These are phyloP conservation scores for Teratosphaeria zuluensis DNA, from an alignment of 2,329 filamentous ascomycete species.

Conservation along the genomic window DNA sequence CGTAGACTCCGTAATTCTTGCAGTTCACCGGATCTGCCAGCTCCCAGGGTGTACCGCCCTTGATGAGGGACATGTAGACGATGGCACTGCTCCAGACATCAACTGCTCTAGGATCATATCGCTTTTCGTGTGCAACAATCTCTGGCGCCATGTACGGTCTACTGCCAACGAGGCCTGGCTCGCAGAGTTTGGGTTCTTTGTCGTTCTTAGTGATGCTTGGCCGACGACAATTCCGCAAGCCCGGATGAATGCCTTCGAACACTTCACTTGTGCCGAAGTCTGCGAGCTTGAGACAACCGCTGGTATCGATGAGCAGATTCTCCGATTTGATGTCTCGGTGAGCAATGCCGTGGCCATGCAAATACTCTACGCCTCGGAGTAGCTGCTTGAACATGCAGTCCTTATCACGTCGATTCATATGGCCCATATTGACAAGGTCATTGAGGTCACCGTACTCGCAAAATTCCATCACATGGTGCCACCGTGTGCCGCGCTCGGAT, in stretches of 20 bases:
- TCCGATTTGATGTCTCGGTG: conserved; percentile 88
- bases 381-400: conserved; percentile 86
- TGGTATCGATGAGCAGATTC: conserved; percentile 68
- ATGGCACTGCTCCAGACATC: conserved; percentile 84
- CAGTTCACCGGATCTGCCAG: conserved; percentile 40
- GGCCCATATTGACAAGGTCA: conserved; percentile 58
- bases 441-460: conserved; percentile 76
- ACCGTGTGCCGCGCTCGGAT: conserved; percentile 49
- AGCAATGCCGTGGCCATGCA: conserved; percentile 75
- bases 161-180: conserved; percentile 74
- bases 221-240: conserved; percentile 43
- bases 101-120: conserved; percentile 65
- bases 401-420: conserved; percentile 59
- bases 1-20: conserved; percentile 55
- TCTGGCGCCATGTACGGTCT: conserved; percentile 82
- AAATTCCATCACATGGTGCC: conserved; percentile 92
- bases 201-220: conserved; percentile 64
- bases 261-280: conserved; percentile 87
- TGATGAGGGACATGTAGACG: conserved; percentile 68
- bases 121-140: conserved; percentile 57
- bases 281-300: conserved; percentile 79
- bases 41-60: conserved; percentile 64
- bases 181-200: conserved; percentile 59
- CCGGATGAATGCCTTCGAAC: conserved; percentile 73
- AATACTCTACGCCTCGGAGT: conserved; percentile 68